A percentile compares a stretch with the other conserved stretches of the same genome.
phyloP scores from a whole-genome alignment of 257 asterid species.

The Solanum chaucha region DNA sequence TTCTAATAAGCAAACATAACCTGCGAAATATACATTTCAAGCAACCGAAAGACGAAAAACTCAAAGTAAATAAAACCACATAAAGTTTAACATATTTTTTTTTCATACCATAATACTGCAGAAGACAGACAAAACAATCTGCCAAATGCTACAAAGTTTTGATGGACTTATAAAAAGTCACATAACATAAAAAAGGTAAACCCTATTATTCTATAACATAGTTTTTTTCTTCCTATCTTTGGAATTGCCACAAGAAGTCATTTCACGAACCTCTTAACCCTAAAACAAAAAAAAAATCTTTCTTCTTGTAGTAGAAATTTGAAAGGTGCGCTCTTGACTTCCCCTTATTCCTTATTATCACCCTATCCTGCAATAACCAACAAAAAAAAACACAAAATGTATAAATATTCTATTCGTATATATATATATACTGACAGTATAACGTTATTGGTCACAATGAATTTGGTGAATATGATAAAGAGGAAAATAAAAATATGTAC shows the following conservation, averaged over 20 bases:
- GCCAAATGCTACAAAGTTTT: background rate
- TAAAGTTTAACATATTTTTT: background rate
- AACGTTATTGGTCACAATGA: background rate
- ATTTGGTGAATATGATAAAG: too few species aligned
- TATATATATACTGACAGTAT: background rate
- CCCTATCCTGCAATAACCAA: background rate
- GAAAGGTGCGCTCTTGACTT: constrained; percentile 16
- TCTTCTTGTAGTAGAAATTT: background rate
- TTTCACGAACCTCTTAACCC: constrained; percentile 6
- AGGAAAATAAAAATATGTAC: background rate
- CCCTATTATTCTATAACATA: background rate
- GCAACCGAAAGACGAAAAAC: rapidly evolving
- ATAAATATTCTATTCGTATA: background rate
- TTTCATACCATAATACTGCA: background rate
- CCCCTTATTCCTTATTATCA: background rate
- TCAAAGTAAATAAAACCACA: background rate
- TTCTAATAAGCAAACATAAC: background rate
- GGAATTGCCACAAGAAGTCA: constrained; percentile 1
- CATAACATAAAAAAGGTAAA: background rate
- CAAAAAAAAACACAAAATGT: background rate
- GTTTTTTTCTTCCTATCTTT: background rate
- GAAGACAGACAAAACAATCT: background rate
- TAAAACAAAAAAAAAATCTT: background rate
- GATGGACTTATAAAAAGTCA: background rate
- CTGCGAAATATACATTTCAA: background rate